Evolutionary conservation across 2,329 filamentous ascomycete genomes (phyloP).

Genomic region (Phialophora chinensis): DNA sequence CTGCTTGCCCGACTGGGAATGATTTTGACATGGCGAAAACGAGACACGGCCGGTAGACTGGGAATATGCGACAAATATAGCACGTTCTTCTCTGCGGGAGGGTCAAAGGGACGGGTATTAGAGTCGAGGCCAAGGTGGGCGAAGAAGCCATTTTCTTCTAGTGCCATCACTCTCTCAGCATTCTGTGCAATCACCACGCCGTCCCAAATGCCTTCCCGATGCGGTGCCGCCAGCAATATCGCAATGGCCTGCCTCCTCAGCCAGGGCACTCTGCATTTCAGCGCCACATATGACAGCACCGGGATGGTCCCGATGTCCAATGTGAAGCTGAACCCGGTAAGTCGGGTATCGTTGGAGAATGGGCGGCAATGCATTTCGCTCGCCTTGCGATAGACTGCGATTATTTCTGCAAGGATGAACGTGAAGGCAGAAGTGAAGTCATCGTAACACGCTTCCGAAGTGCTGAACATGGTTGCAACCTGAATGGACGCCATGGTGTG

Average conservation of each 20-base stretch:
- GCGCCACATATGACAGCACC: constrained; percentile 8
- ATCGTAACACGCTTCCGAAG: constrained; percentile 4
- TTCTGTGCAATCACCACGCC: constrained; percentile 9
- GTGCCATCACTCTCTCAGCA: not conserved
- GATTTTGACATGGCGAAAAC: constrained; percentile 10
- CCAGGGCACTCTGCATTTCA: constrained; percentile 11
- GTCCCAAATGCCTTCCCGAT: constrained; percentile 13
- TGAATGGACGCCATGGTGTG: constrained; percentile 14
- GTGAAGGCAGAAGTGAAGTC: constrained; percentile 11
- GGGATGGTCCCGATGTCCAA: constrained; percentile 5
- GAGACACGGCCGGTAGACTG: not conserved
- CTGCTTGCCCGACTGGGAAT: not conserved
- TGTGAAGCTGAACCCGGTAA: constrained; percentile 1
- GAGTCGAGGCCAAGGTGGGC: constrained; percentile 1
- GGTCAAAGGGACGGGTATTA: constrained; percentile 4
- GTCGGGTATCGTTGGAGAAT: constrained; percentile 1
- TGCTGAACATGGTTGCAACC: constrained; percentile 9
- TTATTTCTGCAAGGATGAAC: constrained; percentile 1
- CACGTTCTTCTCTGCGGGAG: not conserved
- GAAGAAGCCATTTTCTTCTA: constrained; percentile 10
- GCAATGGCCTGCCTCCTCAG: constrained; percentile 23
- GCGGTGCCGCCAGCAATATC: not conserved
- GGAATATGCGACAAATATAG: not conserved
- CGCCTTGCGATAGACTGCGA: constrained; percentile 9
- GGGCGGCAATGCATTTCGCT: not conserved